Conservation (phyloP, 1,284 basidiomycete genomes). For the Earliella scabrosa region DNA sequence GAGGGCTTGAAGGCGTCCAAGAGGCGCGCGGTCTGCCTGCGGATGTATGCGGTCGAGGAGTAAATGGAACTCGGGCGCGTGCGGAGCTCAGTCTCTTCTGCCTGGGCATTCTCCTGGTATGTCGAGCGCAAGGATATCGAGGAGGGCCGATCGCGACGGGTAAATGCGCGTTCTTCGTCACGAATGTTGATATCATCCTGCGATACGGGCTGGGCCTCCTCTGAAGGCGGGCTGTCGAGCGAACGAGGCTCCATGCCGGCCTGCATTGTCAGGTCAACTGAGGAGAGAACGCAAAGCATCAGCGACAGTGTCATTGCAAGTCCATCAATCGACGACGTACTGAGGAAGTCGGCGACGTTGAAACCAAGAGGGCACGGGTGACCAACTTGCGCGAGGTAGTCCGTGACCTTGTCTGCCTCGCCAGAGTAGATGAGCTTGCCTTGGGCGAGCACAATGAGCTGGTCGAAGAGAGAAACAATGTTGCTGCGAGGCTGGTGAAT, state of each 20-base stretch:
- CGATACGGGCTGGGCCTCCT: slow-evolving; percentile 25
- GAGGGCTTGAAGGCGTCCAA: slow-evolving; percentile 66
- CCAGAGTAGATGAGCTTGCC: slow-evolving; percentile 89
- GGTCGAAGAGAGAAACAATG: slow-evolving; percentile 95
- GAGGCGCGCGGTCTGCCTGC: slow-evolving; percentile 78
- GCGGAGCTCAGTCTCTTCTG: slow-evolving; percentile 56
- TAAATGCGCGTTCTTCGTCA: slow-evolving; percentile 65
- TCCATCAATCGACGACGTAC: slow-evolving; percentile 48
- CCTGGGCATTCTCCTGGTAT: slow-evolving; percentile 1
- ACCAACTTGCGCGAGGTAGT: slow-evolving; percentile 82
- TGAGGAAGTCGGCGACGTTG: slow-evolving; percentile 95
- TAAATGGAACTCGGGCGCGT: slow-evolving; percentile 49
- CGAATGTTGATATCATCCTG: slow-evolving; percentile 47
- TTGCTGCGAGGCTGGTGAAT: slow-evolving; percentile 99
- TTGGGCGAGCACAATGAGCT: slow-evolving; percentile 83
- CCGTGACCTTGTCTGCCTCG: slow-evolving; percentile 72
- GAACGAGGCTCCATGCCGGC: slow-evolving; percentile 55
- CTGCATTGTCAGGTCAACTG: slow-evolving; percentile 88
- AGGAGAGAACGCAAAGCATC: neutral
- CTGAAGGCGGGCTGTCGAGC: slow-evolving; percentile 42
- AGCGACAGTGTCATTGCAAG: neutral
- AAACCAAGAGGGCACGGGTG: slow-evolving; percentile 92
- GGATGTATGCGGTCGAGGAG: slow-evolving; percentile 59
- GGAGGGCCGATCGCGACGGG: slow-evolving; percentile 33
- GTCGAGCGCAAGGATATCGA: slow-evolving; percentile 42